Base-by-base conservation (phyloP, 148 eudicot genomes). In the Fagopyrum tataricum region DNA sequence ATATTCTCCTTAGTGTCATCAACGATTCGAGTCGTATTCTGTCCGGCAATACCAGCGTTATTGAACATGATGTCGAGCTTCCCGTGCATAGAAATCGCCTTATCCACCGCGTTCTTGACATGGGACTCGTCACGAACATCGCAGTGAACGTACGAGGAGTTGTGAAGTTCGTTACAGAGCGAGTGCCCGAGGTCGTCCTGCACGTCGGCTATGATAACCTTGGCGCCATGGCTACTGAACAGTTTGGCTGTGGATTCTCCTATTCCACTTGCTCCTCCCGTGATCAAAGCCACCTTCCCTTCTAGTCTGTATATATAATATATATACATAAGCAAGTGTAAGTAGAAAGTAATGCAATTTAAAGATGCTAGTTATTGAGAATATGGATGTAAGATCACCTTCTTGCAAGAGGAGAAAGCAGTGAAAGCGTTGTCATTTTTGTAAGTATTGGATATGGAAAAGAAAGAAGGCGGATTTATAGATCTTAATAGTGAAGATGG, bases 211-310 rank as follows among this genome's bases (percentile, higher is more conserved):
- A 88, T 80, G 52, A 90, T 72, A 6, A 88, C 87, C 62, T 71
- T 79, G n/a, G 92, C 96, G 18, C 92, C 92, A 0, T 88, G 81
- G 61, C 77, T 81, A 56, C 79, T 39, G 74, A 90, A 88, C 17
- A 74, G 72, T 21, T 21, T 47, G 4, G 89, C 84, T 0, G 89
- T 83, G 6, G 78, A 81, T 75, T 79, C 84, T 5, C 96, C 96
- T 1, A 90, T 73, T 18, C 96, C 91, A 46, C 86, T 86, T 39
- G 91, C 91, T 5, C 88, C 90, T 4, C 96, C 91, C 0, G 90
- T 86, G 73, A 90, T 80, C 2, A 90, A 59, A 41, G 90, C 96
- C 31, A 90, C 91, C 76, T 87, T 90, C 72, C 87, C 91, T 74
- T 84, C 81, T 24, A 90, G 81, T 78, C 91, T 87, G 77, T 31